Conservation (phyloP, 805 yeast genomes). For the Candida sonorensis region DNA sequence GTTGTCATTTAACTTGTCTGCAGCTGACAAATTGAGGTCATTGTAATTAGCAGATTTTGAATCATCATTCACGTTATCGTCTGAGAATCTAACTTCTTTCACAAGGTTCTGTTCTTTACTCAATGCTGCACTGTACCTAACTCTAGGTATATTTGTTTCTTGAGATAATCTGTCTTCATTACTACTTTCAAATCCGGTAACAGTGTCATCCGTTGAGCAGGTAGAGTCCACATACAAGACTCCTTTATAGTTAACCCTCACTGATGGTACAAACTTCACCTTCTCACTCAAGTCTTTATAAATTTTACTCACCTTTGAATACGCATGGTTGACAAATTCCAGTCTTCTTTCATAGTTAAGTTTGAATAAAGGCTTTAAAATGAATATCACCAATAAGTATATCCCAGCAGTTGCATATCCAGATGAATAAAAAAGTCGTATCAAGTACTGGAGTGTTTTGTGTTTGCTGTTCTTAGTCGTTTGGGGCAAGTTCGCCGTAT, state of each 20-base stretch:
- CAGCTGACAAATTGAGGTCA: conserved; percentile 6
- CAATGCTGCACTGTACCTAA: background rate
- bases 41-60: conserved; percentile 6
- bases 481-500: conserved; percentile 7
- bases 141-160: background rate
- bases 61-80: conserved; percentile 6
- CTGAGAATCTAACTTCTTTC: conserved; percentile 21
- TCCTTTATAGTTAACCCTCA: conserved; percentile 36
- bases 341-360: conserved; percentile 33
- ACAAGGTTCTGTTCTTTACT: conserved; percentile 1
- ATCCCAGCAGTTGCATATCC: conserved; percentile 27
- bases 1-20: conserved; percentile 16
- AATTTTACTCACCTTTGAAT: conserved; percentile 24
- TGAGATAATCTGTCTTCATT: too few relatives aligned
- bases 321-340: conserved; percentile 25
- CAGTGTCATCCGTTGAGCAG: conserved; percentile 20
- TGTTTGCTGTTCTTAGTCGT: conserved; percentile 12
- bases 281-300: conserved; percentile 19
- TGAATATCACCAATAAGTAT: conserved; percentile 26
- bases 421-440: conserved; percentile 28
- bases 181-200: too few relatives aligned
- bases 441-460: conserved; percentile 23
- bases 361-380: conserved; percentile 35
- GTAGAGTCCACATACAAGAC: conserved; percentile 30
- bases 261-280: conserved; percentile 30